Base-by-base conservation (phyloP, 345 rosid genomes). In the Limnanthes douglasii region DNA sequence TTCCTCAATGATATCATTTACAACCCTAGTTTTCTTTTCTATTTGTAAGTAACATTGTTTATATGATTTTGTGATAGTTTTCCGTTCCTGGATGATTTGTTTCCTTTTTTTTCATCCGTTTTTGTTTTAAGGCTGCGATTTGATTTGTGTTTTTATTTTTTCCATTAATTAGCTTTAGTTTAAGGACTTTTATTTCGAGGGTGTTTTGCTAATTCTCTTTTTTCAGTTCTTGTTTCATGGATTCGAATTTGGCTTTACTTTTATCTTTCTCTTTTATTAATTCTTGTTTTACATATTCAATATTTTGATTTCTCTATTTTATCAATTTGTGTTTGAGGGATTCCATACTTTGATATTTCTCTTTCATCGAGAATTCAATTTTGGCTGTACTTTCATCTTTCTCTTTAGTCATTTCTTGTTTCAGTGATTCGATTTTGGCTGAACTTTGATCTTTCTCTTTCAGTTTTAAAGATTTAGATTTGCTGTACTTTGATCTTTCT, bases 21-120 rank as follows among this genome's bases (percentile, higher is more conserved):
- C 64, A 1, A 41, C 59, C 64, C 66, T 65, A 9, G 75, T 57
- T 44, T 78, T 73, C 39, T 58, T 45, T 57, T 82, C 88, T 63
- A 66, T 56, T 53, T 66, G 65, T 36, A 60, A 32, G 60, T 65
- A 58, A 15, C 14, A 56, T 2, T 43, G 41, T 45, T 86, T 86
- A 10, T 65, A 43, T 5, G 53, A 60, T 57, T 53, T 56, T 53
- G 58, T 63, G 8, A 58, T 51, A 14, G 32, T 32, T 39, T 78
- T 81, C 16, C 74, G 25, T 56, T 74, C 75, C 44, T 52, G 61
- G 37, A 44, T 53, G 48, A 38, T 39, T 8, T 59, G 64, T 28
- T 59, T 60, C n/a, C n/a, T 55, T 62, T 35, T 67, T 65, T 45
- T 49, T 51, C 23, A 44, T 7, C 37, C 62, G 34, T 42, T 73